Conservation (phyloP, 148 eudicot genomes). For the Persicaria tinctoria region DNA sequence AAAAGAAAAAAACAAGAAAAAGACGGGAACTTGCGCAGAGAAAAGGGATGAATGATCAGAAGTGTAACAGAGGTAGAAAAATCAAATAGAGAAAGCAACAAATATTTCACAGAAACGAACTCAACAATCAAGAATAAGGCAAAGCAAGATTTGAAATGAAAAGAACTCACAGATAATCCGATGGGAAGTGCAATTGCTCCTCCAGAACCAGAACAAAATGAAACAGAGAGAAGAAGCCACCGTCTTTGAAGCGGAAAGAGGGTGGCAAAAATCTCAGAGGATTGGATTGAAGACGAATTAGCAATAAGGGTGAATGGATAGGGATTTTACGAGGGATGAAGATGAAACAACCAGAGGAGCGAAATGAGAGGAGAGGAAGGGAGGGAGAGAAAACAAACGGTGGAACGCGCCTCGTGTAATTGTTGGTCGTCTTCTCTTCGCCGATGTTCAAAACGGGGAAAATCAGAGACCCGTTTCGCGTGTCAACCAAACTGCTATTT, state of each 20-base stretch:
- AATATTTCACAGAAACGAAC: too few species aligned
- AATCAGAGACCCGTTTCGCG: not conserved
- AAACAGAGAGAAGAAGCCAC: not conserved
- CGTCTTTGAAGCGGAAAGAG: not conserved
- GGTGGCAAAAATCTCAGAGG: not conserved
- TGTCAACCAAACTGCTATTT: not conserved
- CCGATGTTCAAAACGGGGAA: not conserved
- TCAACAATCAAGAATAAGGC: not conserved
- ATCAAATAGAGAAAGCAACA: too few species aligned
- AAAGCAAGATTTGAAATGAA: not conserved
- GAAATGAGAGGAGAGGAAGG: not conserved
- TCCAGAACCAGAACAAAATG: not conserved
- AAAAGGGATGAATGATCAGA: too few species aligned
- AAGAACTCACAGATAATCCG: not conserved
- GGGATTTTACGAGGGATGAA: not conserved
- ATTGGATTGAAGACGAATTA: not conserved
- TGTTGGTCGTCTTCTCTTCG: not conserved
- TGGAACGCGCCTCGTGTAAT: not conserved
- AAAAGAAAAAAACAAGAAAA: too few species aligned
- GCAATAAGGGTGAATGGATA: not conserved
- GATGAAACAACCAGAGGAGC: not conserved
- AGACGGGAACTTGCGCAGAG: too few species aligned
- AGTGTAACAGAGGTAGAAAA: too few species aligned
- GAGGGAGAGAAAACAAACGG: not conserved
- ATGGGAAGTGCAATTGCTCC: not conserved